Base-by-base conservation (phyloP, 345 rosid species). In the Gynandropsis gynandra region DNA sequence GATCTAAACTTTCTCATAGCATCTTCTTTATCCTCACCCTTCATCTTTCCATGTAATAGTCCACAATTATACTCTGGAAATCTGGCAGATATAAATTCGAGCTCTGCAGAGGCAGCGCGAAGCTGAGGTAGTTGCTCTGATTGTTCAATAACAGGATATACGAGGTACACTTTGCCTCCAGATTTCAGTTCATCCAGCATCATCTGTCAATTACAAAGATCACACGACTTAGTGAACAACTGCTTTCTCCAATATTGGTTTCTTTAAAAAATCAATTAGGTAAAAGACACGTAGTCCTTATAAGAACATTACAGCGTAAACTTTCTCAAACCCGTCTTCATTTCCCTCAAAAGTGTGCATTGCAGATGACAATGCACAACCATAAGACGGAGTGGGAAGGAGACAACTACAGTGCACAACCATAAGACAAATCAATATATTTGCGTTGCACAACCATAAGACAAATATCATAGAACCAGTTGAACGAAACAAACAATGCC, bases 71-170 rank as follows among this genome's bases (percentile, higher is more conserved):
- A 90, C 50, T 65, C 66, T 31, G 58, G 73, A 45, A 90, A 84
- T 54, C 66, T 66, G 10, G 62, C 31, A 19, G 96, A 74, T 49
- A 90, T 76, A 49, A 56, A 43, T 69, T 76, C 85, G 32, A 87
- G 69, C 40, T 84, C 98, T 7, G 87, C 79, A 57, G 95, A 54
- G 62, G 93, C 95, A 61, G 96, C 98, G 59, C 80, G 89, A 54
- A 90, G 95, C 74, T 80, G 95, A 45, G 97, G 98, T 52, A 92
- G 74, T 65, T 87, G 93, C 73, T 87, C 93, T 18, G 98, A 87
- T 55, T 82, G 96, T 41, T 87, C 87, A 53, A 90, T 87, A 16
- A 85, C 78, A 52, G 92, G 92, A 65, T 85, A 89, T 49, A 89
- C 97, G 40, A 89, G 68, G 67, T 85, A 89, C 49, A 82, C 77